Conservation (phyloP, 805 yeast species). For the Pichia cabralensis region DNA sequence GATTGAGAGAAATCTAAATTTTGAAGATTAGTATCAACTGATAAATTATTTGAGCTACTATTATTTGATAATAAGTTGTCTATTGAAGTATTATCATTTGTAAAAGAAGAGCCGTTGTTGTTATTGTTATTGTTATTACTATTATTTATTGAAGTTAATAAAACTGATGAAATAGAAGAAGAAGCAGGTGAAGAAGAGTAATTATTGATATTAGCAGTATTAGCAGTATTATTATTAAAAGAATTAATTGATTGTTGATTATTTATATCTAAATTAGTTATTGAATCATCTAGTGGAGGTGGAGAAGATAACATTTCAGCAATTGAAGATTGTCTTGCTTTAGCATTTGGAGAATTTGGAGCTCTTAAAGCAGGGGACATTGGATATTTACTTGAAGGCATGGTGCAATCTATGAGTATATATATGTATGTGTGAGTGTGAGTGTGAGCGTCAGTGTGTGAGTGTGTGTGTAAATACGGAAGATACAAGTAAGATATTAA, state of each 20-base stretch:
- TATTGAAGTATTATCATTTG: constrained; percentile 1
- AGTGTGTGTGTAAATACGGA: too few species aligned
- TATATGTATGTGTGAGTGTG: too few species aligned
- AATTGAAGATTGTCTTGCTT: constrained; percentile 53
- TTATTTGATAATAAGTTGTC: not conserved
- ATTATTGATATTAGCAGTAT: not conserved
- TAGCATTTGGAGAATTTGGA: constrained; percentile 23
- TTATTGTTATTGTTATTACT: constrained; percentile 5
- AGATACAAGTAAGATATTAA: too few species aligned
- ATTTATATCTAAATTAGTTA: constrained; percentile 6
- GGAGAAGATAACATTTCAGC: constrained; percentile 71
- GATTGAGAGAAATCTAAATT: not conserved
- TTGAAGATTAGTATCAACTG: not conserved
- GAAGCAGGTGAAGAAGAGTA: constrained; percentile 1
- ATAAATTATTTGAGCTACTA: not conserved
- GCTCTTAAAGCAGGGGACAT: constrained; percentile 30
- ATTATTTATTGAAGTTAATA: constrained; percentile 1
- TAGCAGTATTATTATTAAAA: not conserved
- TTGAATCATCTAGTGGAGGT: constrained; percentile 42
- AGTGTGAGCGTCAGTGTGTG: too few species aligned
- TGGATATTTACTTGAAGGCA: constrained; percentile 24
- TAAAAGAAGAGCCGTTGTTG: constrained; percentile 2
- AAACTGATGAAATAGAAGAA: constrained; percentile 3
- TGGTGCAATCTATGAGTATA: not conserved
- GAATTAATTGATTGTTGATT: not conserved